Base-by-base conservation (phyloP, 108 stramenopile genomes). In the Skeletonema tropicum region DNA sequence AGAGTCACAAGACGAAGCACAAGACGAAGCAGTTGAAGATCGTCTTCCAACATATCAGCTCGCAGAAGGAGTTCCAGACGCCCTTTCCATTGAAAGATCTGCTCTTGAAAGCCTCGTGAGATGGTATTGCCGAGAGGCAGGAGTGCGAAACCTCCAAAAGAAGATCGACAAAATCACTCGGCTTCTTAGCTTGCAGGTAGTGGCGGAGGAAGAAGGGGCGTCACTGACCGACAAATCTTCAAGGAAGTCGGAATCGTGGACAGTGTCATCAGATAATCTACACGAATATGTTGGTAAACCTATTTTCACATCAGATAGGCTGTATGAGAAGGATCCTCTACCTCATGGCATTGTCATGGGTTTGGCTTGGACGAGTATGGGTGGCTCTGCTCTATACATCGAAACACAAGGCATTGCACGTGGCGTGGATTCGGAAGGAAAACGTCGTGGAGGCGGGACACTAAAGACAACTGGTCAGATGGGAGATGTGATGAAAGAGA, bases 291-390 rank as follows among this genome's bases (percentile, higher is more conserved):
- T 98, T 12, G 99, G 99, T 8, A 97, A 97, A 74, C 96, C 91
- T 19, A 85, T 95, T 35, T 98, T 97, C 77, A 92, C 92, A 7
- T 89, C 87, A 45, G 97, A 97, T 69, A 83, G 97, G 17, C 65
- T 99, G 49, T 99, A 99, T 71, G 93, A 96, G 38, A 93, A 86
- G 32, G 93, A 87, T 48, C 87, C 94, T 6, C 75, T 97, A 9
- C 97, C 98, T 3, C 79, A 96, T 42, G 99, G 99, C 13, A 95
- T 98, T 64, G 97, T 98, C 7, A 98, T 98, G 98, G 99, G 99
- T 3, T 87, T 99, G 45, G 98, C 97, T 3, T 99, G 96, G 90
- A 98, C 97, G 6, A 89, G 96, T 33, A 95, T 97, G 93, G 99
- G 99, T 33, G 99, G 99, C 10, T 85, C 96, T 8, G 89, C 96